Percentiles rank a stretch among this genome's conserved stretches.
Conservation (phyloP, 108 stramenopile species). For the Skeletonema tropicum region DNA sequence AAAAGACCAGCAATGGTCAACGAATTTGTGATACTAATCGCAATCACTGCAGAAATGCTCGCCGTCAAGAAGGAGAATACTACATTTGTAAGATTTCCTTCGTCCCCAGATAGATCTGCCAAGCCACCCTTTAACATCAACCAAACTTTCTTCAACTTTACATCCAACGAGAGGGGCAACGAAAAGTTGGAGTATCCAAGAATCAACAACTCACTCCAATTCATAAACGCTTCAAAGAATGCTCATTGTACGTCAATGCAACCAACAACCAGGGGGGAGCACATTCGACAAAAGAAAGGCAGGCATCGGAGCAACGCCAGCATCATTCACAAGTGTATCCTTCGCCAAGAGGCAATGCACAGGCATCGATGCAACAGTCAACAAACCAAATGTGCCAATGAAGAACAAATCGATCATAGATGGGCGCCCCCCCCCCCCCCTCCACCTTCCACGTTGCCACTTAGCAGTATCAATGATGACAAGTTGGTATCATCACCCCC, state of each 20-base stretch:
- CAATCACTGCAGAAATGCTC: constrained; percentile 27
- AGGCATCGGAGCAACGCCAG: constrained; percentile 19
- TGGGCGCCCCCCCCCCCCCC: constrained; percentile 1
- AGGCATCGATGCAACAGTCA: constrained; percentile 26
- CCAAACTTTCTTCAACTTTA: constrained; percentile 31
- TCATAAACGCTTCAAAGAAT: constrained; percentile 47
- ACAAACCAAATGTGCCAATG: constrained; percentile 31
- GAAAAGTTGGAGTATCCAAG: constrained; percentile 43
- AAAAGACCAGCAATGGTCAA: background rate
- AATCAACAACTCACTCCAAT: constrained; percentile 39
- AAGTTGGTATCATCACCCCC: constrained; percentile 45
- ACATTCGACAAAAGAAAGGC: constrained; percentile 37
- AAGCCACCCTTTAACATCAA: background rate
- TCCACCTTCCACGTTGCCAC: constrained; percentile 7
- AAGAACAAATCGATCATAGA: constrained; percentile 28
- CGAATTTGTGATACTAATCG: constrained; percentile 6
- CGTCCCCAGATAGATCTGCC: background rate
- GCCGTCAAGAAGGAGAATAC: constrained; percentile 19
- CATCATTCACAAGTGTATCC: constrained; percentile 40
- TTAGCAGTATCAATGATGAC: constrained; percentile 28
- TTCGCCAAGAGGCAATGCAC: constrained; percentile 46
- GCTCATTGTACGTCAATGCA: constrained; percentile 43
- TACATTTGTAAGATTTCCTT: background rate
- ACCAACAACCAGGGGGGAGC: constrained; percentile 40
- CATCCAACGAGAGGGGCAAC: constrained; percentile 32